Conservation (phyloP, 768 basidiomycete species). For the Psilocybe tampanensis region DNA sequence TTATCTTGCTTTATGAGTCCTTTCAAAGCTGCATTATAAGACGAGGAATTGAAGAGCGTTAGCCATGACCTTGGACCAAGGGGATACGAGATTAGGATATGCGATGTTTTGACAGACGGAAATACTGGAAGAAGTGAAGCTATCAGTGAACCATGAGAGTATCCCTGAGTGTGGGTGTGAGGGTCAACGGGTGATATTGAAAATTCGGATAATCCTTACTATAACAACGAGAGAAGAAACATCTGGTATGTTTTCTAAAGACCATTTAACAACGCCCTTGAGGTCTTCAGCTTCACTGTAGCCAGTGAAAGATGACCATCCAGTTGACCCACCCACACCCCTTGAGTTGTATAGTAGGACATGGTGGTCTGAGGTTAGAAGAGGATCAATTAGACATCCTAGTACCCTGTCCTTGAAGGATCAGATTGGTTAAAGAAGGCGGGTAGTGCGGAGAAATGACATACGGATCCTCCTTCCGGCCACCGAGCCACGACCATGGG, state of each 20-base stretch:
- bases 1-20: conserved; percentile 46
- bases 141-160: conserved; percentile 80
- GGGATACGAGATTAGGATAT: conserved; percentile 79
- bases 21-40: conserved; percentile 55
- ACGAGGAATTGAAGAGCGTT: conserved; percentile 64
- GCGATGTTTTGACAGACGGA: conserved; percentile 52
- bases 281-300: conserved; percentile 72
- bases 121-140: conserved; percentile 65
- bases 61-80: conserved; percentile 66
- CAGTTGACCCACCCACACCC: conserved; percentile 74
- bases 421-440: background rate
- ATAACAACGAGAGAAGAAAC: conserved; percentile 58
- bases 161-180: conserved; percentile 30
- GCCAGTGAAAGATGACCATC: conserved; percentile 75
- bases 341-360: conserved; percentile 78
- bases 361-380: conserved; percentile 51
- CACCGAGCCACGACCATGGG: conserved; percentile 88
- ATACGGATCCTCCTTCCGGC: conserved; percentile 75
- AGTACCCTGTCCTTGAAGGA: conserved; percentile 12
- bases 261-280: conserved; percentile 60
- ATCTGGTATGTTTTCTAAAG: conserved; percentile 41
- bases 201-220: conserved; percentile 33
- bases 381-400: conserved; percentile 26
- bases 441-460: conserved; percentile 26
- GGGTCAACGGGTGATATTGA: conserved; percentile 6